Evolutionary conservation across 208 protist genomes (phyloP), one percentile per base, ranked within the genome.

Genomic region (Trypanosoma cruzi): DNA sequence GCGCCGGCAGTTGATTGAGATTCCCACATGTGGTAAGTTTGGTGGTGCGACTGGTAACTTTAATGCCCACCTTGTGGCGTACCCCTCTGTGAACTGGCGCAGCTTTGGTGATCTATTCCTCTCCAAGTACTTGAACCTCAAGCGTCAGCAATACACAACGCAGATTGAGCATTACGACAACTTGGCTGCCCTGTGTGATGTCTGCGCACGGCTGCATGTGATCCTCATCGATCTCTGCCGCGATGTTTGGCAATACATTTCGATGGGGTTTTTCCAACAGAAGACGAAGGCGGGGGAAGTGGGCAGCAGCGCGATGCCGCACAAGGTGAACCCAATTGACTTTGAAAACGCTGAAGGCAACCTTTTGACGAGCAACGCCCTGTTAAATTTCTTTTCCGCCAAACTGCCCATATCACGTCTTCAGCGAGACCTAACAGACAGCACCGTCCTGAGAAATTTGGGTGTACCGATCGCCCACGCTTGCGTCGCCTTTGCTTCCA

Each of bases 331-430:
- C 80, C 97, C 97, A 36, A 98, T 99, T 64, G 97, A 99, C 82
- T 99, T 99, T 86, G 97, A 99, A 68, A 99, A 99, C 69, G 95
- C 96, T 0, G 97, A 99, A 76, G 97, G 97, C 36, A 99, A 99
- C 73, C 80, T 98, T 10, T 92, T 88, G 37, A 72, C 98, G 22
- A 96, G 93, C 61, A 98, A 98, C 67, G 92, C 96, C 2, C 52
- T 98, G 46, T 82, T 98, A n/a, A 85, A 96, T n/a, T 98, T 98
- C 71, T 71, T 99, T 22, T 66, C 89, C 11, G 73, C 73, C 1
- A 99, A 99, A 73, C 79, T 99, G 34, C 97, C 97, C 28, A 85
- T 99, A 64, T 98, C 93, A 1, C 88, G 97, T 5, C 85, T 98
- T 26, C 97, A 99, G 86, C 84, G 97, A 37, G 96, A 98, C 69